Conservation (phyloP, 2,329 filamentous ascomycete species). For the Verticillium nubilum region DNA sequence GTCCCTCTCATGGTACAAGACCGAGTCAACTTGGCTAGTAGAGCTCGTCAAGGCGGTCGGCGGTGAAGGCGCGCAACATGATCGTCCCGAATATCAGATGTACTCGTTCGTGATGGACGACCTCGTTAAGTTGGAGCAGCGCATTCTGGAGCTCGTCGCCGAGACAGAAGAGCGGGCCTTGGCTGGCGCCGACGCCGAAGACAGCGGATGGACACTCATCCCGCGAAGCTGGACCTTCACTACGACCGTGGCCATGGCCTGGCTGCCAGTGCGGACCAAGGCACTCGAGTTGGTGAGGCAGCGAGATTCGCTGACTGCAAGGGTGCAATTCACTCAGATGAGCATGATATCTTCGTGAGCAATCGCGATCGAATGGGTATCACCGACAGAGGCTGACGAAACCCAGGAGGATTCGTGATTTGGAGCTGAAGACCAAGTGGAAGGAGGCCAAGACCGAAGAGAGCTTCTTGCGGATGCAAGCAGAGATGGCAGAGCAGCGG, state of each 20-base stretch:
- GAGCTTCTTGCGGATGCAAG: constrained; percentile 17
- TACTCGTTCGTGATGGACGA: constrained; percentile 43
- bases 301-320: constrained; percentile 35
- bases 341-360: constrained; percentile 39
- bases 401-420: constrained; percentile 23
- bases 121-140: constrained; percentile 34
- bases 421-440: constrained; percentile 25
- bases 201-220: constrained; percentile 30
- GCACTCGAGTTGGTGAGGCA: constrained; percentile 39
- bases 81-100: constrained; percentile 36
- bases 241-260: constrained; percentile 36
- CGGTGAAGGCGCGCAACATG: constrained; percentile 5
- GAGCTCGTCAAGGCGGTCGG: constrained; percentile 28
- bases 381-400: not conserved
- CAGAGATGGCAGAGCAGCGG: constrained; percentile 18
- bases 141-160: constrained; percentile 37
- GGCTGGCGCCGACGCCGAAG: constrained; percentile 11
- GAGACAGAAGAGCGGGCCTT: constrained; percentile 30
- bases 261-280: constrained; percentile 37
- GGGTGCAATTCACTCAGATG: constrained; percentile 43
- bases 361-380: not conserved
- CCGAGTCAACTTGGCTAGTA: constrained; percentile 38
- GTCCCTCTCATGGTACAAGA: constrained; percentile 42
- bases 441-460: constrained; percentile 23
- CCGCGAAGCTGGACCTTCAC: constrained; percentile 29